Base-by-base conservation (phyloP, 352 stramenopile species). In the Blastocystis sp. region DNA sequence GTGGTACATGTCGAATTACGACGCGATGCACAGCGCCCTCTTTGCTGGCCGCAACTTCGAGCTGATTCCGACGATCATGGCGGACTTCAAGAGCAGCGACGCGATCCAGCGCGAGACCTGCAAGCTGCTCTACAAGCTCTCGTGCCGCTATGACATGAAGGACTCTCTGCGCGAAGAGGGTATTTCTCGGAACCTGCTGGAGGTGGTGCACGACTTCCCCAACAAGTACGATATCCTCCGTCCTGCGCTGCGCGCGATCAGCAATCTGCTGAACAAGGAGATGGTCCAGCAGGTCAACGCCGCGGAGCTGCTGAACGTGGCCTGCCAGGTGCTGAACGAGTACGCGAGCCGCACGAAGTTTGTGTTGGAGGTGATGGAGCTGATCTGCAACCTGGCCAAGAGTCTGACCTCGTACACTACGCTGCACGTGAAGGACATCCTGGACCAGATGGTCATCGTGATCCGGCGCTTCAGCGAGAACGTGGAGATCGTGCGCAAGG, bases 121-220 rank as follows among this genome's bases (percentile, higher is more conserved):
- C 73, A 84, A 84, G 73, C 47, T 84, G 45, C 50, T 84, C 18
- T 84, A 84, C 73, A 84, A 84, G 29, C 45, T 84, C 47, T 84
- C 73, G 45, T 43, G 43, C 43, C 73, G 73, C 20, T 66, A 61
- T 43, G 73, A 84, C 39, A 66, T 50, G 9, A 29, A 66, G 45
- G 73, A 63, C 7, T 55, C 39, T n/a, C 73, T 84, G 39, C 53
- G 73, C 56, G 73, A 64, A n/a, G 53, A 47, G 18, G 11, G 53
- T 50, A 84, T 84, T 37, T 69, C 47, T 20, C 45, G 53, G 39
- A 84, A 84, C 39, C 20, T 84, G 45, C n/a, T 84, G 34, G 43
- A 84, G 50, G 73, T 84, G 11, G 73, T 84, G 73, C 26, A 84
- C 56, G 73, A 68, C 20, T 84, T 84, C 73, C 73, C 73, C 8